phyloP scores from a whole-genome alignment of 2,329 filamentous ascomycete genomes.

The Aspergillus eucalypticola region DNA sequence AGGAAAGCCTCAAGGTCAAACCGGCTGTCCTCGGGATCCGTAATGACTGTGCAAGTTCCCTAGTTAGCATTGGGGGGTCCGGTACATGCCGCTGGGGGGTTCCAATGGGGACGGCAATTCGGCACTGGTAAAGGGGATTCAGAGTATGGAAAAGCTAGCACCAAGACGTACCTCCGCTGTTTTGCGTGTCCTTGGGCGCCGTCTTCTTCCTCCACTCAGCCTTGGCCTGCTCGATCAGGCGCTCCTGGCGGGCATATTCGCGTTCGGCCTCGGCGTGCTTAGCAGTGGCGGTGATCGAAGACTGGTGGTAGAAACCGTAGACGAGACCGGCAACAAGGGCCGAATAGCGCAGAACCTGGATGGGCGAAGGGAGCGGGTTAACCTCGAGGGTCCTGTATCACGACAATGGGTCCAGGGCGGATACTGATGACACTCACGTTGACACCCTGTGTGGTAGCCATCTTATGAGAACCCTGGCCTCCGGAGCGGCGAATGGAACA shows the following conservation, averaged over 20 bases:
- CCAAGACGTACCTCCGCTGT: slow-evolving; percentile 39
- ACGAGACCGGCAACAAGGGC: slow-evolving; percentile 87
- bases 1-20: slow-evolving; percentile 92
- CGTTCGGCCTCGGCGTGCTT: slow-evolving; percentile 70
- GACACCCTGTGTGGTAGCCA: slow-evolving; percentile 67
- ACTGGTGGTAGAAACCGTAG: slow-evolving; percentile 95
- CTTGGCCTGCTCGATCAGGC: slow-evolving; percentile 91
- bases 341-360: slow-evolving; percentile 93
- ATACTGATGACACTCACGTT: slow-evolving; percentile 53
- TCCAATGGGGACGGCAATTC: not conserved
- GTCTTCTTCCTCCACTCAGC: slow-evolving; percentile 83
- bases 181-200: slow-evolving; percentile 49
- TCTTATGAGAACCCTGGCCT: slow-evolving; percentile 47
- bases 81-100: not conserved
- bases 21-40: slow-evolving; percentile 79
- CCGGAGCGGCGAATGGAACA: slow-evolving; percentile 44
- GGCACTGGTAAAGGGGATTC: not conserved
- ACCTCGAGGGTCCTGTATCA: slow-evolving; percentile 18
- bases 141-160: not conserved
- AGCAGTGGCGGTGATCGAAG: slow-evolving; percentile 71
- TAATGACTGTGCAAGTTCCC: slow-evolving; percentile 56
- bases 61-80: slow-evolving; percentile 19
- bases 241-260: slow-evolving; percentile 88
- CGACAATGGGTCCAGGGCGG: slow-evolving; percentile 22
- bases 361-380: slow-evolving; percentile 16